Evolutionary conservation across 179 eudicot genomes (phyloP).

Genomic region (Patellifolia procumbens): DNA sequence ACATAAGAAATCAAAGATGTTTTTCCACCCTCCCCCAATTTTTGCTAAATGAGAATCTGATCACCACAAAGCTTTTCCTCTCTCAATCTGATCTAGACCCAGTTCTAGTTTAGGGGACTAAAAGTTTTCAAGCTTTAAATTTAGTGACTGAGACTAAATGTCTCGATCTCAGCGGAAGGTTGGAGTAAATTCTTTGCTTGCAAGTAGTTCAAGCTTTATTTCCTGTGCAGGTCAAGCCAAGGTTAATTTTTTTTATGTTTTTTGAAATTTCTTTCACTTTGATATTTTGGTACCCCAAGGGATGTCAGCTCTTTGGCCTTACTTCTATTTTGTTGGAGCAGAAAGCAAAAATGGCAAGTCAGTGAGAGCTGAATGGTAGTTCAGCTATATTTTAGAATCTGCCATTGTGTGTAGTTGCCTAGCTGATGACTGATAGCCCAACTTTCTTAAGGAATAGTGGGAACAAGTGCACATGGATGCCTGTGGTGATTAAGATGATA

Average conservation of each 20-base stretch:
- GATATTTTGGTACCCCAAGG: background rate
- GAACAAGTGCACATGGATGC: background rate
- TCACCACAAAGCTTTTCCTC: background rate
- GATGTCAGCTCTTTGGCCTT: background rate
- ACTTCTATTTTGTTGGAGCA: background rate
- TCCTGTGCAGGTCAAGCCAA: background rate
- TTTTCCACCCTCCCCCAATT: background rate
- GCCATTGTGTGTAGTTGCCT: background rate
- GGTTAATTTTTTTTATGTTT: background rate
- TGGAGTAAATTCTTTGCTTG: background rate
- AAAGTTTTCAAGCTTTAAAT: background rate
- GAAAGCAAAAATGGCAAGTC: too few species aligned
- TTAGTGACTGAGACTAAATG: background rate
- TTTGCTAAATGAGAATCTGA: too few species aligned
- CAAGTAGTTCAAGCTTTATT: background rate
- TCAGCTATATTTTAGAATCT: background rate
- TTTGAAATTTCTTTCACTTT: background rate
- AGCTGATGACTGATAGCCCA: constrained; percentile 1
- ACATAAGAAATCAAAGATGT: too few species aligned
- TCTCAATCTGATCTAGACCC: background rate
- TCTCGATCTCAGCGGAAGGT: background rate
- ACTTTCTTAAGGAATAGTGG: background rate
- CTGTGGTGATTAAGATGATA: background rate
- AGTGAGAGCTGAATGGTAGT: background rate
- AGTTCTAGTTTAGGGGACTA: background rate